Base-by-base conservation (phyloP, 306 rosid species). In the Erythrophleum fordii region DNA sequence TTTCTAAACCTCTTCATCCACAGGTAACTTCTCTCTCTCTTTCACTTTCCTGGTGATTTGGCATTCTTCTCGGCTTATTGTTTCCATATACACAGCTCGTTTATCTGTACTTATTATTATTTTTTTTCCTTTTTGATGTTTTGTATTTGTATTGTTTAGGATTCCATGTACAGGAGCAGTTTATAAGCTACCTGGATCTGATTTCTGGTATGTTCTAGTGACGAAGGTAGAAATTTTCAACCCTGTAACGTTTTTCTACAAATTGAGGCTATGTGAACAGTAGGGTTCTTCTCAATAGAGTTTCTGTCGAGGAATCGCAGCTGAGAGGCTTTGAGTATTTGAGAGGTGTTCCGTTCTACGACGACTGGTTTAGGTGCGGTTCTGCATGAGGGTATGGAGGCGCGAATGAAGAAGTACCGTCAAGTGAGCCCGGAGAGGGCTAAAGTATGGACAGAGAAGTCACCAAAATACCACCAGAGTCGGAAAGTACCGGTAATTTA, bases 341-440 rank as follows among this genome's bases (percentile, higher is more conserved):
- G 74, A 28, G 6, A 77, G 72, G 56, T 77, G 31, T 77, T 81
- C 49, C 28, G 35, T 81, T 82, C 68, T 61, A 34, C 8, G 3
- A 44, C 68, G 5, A 42, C 62, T 64, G 72, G 67, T 26, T 4
- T 23, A 58, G 60, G 25, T 74, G 41, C 45, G 77, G 78, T 76
- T 89, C 59, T 82, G 83, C 79, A 83, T 82, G 86, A 61, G 78
- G 44, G 45, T 75, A 93, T 95, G 97, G 99, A 90, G 76, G 81
- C 82, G 69, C 75, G 97, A 78, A 86, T 95, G 93, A 96, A 90
- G 85, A 95, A 93, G 88, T 87, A 85, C 76, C 53, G 94, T 62
- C 93, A 90, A 79, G 91, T 90, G 88, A 96, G 98, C 80, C 98
- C 98, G 0, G 98, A 90, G 85, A 96, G 99, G 78, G 89, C 97